Evolutionary conservation across 108 stramenopile genomes (phyloP).

Genomic region (Nitzschia palea): DNA sequence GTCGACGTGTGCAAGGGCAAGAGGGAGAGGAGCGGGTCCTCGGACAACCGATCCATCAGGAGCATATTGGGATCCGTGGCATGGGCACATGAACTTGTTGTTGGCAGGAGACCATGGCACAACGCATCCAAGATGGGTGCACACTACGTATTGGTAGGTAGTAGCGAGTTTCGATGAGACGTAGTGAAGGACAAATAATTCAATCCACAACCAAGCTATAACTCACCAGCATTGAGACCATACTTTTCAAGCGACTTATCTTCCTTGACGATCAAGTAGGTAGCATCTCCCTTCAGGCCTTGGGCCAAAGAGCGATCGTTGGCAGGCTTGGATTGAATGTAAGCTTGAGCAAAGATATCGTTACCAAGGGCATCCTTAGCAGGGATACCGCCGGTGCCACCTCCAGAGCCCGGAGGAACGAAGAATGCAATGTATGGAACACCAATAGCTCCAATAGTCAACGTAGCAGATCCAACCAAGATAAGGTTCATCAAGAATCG

Average conservation of each 20-base stretch:
- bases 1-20: slow-evolving; percentile 93
- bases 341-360: slow-evolving; percentile 85
- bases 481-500: slow-evolving; percentile 96
- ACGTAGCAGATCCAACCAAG: slow-evolving; percentile 88
- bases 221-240: slow-evolving; percentile 77
- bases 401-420: slow-evolving; percentile 88
- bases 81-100: slow-evolving; percentile 99
- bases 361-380: slow-evolving; percentile 95
- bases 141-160: slow-evolving; percentile 51
- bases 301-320: slow-evolving; percentile 92
- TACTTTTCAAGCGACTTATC: slow-evolving; percentile 86
- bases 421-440: slow-evolving; percentile 97
- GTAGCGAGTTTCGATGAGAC: background rate
- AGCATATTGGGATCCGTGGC: slow-evolving; percentile 98
- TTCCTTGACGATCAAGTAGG: slow-evolving; percentile 97
- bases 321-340: slow-evolving; percentile 82
- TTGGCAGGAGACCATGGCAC: slow-evolving; percentile 97
- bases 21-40: slow-evolving; percentile 95
- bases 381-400: slow-evolving; percentile 74
- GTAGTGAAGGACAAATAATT: background rate
- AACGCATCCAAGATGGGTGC: slow-evolving; percentile 99
- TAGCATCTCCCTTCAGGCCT: slow-evolving; percentile 98
- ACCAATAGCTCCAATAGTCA: slow-evolving; percentile 90
- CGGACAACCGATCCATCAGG: slow-evolving; percentile 92
- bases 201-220: background rate